Percentiles rank a stretch among this genome's conserved stretches.
Conservation (phyloP, 352 stramenopile species). For the Discostella stelligera region DNA sequence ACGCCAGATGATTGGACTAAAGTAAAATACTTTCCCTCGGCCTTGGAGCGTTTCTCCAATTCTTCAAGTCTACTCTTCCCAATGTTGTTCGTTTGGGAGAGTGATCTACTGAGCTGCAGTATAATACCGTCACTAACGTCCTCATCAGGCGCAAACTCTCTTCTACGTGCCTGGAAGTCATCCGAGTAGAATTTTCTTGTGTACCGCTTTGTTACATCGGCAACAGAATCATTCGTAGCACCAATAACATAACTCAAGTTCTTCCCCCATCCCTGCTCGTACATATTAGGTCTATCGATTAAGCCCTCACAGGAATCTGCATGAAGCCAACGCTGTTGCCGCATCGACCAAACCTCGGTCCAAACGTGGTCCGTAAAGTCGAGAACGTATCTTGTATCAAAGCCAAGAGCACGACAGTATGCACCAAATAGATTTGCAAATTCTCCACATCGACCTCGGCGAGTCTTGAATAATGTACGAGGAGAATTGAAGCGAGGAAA, state of each 20-base stretch:
- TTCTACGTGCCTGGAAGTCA: slow-evolving; percentile 64
- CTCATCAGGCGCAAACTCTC: slow-evolving; percentile 51
- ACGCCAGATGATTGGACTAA: slow-evolving; percentile 47
- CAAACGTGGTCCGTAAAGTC: slow-evolving; percentile 95
- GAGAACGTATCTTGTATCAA: slow-evolving; percentile 86
- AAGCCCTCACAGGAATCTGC: slow-evolving; percentile 91
- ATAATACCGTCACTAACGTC: slow-evolving; percentile 30
- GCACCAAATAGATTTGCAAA: slow-evolving; percentile 81
- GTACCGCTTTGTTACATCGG: slow-evolving; percentile 87
- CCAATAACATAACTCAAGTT: slow-evolving; percentile 85
- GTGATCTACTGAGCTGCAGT: slow-evolving; percentile 42
- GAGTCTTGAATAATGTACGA: slow-evolving; percentile 57
- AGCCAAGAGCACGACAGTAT: slow-evolving; percentile 67
- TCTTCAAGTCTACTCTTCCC: slow-evolving; percentile 54
- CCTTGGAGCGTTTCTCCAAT: slow-evolving; percentile 39
- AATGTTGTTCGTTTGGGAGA: slow-evolving; percentile 44
- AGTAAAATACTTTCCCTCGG: slow-evolving; percentile 57
- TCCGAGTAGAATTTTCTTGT: slow-evolving; percentile 63
- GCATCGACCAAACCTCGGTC: slow-evolving; percentile 88
- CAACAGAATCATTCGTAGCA: slow-evolving; percentile 84
- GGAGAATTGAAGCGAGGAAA: slow-evolving; percentile 77
- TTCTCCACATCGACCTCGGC: slow-evolving; percentile 72
- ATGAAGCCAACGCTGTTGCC: slow-evolving; percentile 87
- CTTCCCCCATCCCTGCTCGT: slow-evolving; percentile 94
- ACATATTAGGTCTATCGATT: slow-evolving; percentile 90